phyloP scores from a whole-genome alignment of 257 asterid genomes.

The Ilex aquifolium region DNA sequence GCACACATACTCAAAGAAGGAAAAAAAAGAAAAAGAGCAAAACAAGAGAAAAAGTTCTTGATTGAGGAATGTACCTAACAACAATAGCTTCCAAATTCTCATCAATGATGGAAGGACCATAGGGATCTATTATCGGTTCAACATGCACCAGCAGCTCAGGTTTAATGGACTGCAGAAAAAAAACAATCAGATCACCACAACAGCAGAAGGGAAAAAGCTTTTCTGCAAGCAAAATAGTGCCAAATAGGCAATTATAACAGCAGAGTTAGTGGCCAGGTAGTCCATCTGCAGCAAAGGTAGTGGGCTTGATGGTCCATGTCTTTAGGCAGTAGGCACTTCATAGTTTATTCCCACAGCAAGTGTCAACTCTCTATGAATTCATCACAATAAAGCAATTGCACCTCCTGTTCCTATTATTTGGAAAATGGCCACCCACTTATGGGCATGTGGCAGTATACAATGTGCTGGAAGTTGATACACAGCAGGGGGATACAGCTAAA shows the following conservation, averaged over 20 bases:
- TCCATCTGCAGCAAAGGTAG: not conserved
- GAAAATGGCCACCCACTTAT: too few species aligned
- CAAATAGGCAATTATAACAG: too few species aligned
- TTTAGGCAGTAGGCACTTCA: slow-evolving; percentile 5
- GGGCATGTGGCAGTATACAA: too few species aligned
- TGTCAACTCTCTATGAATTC: too few species aligned
- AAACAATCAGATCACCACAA: slow-evolving; percentile 4
- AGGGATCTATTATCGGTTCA: slow-evolving; percentile 80
- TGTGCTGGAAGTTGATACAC: too few species aligned
- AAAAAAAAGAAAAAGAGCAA: not conserved
- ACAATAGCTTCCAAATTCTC: slow-evolving; percentile 84
- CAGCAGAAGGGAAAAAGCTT: not conserved
- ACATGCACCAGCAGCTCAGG: slow-evolving; percentile 70
- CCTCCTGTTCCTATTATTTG: too few species aligned
- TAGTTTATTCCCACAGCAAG: too few species aligned
- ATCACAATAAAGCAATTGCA: too few species aligned
- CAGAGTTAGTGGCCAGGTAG: too few species aligned
- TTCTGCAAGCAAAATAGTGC: not conserved
- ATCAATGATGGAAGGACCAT: slow-evolving; percentile 79
- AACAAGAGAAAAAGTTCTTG: slow-evolving; percentile 1
- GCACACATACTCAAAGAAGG: not conserved
- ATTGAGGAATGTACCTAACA: slow-evolving; percentile 50
- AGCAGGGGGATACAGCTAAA: not conserved
- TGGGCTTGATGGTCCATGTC: not conserved
- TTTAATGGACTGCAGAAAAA: slow-evolving; percentile 55